Percentiles rank a stretch among this genome's conserved stretches.
phyloP scores from a whole-genome alignment of 2,329 filamentous ascomycete species.

The Xylariaceae sp. region DNA sequence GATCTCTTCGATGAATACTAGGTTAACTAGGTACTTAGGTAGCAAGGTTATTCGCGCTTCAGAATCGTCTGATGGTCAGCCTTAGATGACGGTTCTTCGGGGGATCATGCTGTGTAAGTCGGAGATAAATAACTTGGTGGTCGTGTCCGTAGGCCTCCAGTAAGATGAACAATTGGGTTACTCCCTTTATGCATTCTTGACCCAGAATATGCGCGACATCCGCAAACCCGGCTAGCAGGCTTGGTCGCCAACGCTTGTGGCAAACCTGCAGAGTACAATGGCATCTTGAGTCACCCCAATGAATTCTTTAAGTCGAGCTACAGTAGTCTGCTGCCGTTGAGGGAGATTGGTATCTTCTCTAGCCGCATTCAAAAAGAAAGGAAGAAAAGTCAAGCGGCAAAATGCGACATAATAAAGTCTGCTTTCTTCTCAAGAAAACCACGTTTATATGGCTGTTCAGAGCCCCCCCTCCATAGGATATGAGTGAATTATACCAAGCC shows the following conservation, averaged over 20 bases:
- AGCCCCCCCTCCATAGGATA: constrained; percentile 11
- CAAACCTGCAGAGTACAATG: constrained; percentile 18
- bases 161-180: background rate
- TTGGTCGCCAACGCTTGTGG: constrained; percentile 25
- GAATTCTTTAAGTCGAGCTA: constrained; percentile 8
- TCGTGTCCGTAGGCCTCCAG: constrained; percentile 18
- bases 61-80: constrained; percentile 14
- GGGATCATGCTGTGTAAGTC: constrained; percentile 31
- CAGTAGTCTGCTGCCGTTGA: constrained; percentile 8
- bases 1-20: constrained; percentile 21
- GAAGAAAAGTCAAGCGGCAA: constrained; percentile 3
- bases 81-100: constrained; percentile 23
- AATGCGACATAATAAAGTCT: constrained; percentile 11
- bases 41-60: constrained; percentile 20
- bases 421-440: constrained; percentile 6
- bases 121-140: constrained; percentile 29
- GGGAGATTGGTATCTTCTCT: background rate
- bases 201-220: constrained; percentile 29
- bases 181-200: constrained; percentile 20
- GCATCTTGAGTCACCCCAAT: constrained; percentile 3
- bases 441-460: constrained; percentile 9
- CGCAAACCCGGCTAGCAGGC: constrained; percentile 23
- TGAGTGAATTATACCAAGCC: constrained; percentile 18
- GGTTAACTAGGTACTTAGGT: no score
- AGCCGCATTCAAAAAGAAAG: constrained; percentile 1